A percentile compares a stretch with the other conserved stretches of the same genome.
These are phyloP conservation scores for Syzygium grande DNA, from an alignment of 345 rosid genomes.

Conservation along the genomic window DNA sequence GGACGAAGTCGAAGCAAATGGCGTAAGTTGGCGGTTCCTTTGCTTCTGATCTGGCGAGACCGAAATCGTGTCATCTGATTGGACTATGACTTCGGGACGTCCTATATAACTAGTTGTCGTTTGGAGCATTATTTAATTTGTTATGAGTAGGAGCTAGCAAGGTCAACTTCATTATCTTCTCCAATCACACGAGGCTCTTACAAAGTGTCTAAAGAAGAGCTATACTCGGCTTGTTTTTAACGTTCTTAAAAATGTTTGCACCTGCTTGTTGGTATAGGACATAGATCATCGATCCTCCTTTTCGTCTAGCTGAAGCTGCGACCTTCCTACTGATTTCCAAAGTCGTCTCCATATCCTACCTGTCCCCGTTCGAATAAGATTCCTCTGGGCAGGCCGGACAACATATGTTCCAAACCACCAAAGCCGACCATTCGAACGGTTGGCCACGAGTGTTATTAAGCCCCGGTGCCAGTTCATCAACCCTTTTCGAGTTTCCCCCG, in stretches of 20 bases:
- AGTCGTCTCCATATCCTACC: background rate
- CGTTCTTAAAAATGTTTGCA: background rate
- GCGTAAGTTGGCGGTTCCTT: too few relatives aligned
- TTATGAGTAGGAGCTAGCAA: too few relatives aligned
- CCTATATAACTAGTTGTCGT: background rate
- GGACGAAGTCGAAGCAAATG: too few relatives aligned
- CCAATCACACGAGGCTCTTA: background rate
- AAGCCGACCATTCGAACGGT: background rate
- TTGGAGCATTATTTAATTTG: background rate
- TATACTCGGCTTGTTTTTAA: background rate
- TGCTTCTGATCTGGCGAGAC: background rate
- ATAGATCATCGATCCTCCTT: background rate
- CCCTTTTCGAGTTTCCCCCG: background rate
- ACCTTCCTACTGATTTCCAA: background rate
- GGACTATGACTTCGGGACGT: background rate
- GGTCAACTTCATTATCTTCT: background rate
- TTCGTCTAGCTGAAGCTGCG: background rate
- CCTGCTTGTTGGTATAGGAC: background rate
- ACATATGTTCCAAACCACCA: background rate
- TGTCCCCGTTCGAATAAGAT: background rate
- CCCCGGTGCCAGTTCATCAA: background rate
- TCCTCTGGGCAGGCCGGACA: background rate
- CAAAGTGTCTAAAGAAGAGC: background rate
- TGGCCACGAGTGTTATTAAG: background rate
- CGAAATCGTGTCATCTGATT: background rate